Conservation (phyloP, 208 protist genomes). For the Trypanosoma avium region DNA sequence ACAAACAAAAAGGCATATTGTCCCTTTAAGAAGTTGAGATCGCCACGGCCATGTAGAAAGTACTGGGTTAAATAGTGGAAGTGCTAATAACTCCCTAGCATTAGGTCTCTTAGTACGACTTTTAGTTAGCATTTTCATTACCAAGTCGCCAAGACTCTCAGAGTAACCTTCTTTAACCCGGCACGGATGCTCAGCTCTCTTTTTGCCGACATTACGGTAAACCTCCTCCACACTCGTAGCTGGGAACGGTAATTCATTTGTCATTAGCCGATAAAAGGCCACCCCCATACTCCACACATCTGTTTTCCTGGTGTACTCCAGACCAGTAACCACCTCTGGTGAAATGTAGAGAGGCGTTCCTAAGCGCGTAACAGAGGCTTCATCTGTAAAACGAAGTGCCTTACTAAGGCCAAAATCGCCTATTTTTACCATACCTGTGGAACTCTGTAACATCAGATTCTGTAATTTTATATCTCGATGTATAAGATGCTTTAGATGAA, state of each 20-base stretch:
- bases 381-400: conserved; percentile 31
- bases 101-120: conserved; percentile 51
- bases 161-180: conserved; percentile 31
- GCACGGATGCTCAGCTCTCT: conserved; percentile 37
- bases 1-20: conserved; percentile 44
- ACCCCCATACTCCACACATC: conserved; percentile 84
- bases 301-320: conserved; percentile 61
- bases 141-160: conserved; percentile 48
- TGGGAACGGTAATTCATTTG: conserved; percentile 47
- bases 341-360: conserved; percentile 68
- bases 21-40: conserved; percentile 2
- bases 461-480: conserved; percentile 66
- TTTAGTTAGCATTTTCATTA: conserved; percentile 59
- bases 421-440: conserved; percentile 58
- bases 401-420: conserved; percentile 71
- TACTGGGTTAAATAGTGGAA: conserved; percentile 32
- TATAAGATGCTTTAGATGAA: conserved; percentile 63
- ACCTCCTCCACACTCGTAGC: conserved; percentile 30
- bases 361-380: conserved; percentile 32
- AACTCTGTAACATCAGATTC: conserved; percentile 55
- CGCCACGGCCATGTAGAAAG: conserved; percentile 47
- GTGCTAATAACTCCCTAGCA: conserved; percentile 42
- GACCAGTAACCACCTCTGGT: conserved; percentile 55
- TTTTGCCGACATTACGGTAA: conserved; percentile 18
- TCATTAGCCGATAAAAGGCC: conserved; percentile 63